Conservation (phyloP, 352 stramenopile genomes). For the Phytophthora multivora region DNA sequence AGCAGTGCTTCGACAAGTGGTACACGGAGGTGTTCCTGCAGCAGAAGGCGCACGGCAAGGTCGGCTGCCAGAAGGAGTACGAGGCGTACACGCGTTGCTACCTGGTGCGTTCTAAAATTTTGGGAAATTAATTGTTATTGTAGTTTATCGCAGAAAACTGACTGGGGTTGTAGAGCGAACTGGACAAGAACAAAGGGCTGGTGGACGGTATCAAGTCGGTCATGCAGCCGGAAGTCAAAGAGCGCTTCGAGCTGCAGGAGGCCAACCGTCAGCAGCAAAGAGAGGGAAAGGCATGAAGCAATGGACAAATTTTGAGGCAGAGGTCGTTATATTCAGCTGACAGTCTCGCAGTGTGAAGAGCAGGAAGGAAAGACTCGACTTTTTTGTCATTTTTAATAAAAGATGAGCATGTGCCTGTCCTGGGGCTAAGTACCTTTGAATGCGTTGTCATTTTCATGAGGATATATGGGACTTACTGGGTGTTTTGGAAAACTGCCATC, state of each 20-base stretch:
- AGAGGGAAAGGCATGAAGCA: constrained; percentile 2
- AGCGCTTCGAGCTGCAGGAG: constrained; percentile 56
- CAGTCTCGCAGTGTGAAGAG: neutral
- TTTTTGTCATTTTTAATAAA: neutral
- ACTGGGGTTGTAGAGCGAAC: constrained; percentile 48
- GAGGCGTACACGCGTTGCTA: constrained; percentile 78
- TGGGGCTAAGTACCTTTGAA: neutral
- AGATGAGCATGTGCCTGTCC: neutral
- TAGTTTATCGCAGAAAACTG: neutral
- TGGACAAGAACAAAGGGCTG: constrained; percentile 62
- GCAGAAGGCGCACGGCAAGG: constrained; percentile 69
- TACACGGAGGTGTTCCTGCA: constrained; percentile 87
- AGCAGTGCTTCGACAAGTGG: constrained; percentile 90
- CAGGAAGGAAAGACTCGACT: neutral
- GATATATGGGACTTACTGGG: neutral
- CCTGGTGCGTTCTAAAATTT: constrained; percentile 39
- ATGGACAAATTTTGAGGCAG: neutral
- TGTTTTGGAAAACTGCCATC: neutral
- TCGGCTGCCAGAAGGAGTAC: constrained; percentile 85
- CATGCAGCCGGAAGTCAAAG: constrained; percentile 61
- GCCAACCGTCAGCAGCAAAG: constrained; percentile 25
- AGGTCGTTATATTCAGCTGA: neutral
- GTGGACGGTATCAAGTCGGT: constrained; percentile 70
- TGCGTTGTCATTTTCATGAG: neutral
- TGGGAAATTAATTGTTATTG: neutral